Evolutionary conservation across 768 basidiomycete genomes (phyloP).

Genomic region (Lentinula detonsa): DNA sequence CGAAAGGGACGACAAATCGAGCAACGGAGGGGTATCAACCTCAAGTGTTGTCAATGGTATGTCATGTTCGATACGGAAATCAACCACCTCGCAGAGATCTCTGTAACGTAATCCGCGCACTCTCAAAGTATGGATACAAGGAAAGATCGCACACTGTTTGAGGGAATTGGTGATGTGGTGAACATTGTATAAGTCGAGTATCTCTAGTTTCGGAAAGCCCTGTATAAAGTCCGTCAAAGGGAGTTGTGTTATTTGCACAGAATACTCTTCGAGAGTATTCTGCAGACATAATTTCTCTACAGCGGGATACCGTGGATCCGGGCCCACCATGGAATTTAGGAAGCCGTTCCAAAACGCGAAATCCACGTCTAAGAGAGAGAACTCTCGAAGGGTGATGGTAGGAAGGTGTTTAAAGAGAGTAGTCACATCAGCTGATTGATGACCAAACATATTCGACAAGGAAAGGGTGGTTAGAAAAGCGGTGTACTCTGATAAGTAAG

Average conservation of each 20-base stretch:
- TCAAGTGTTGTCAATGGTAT: neutral
- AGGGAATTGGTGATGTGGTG: neutral
- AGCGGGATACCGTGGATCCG: neutral
- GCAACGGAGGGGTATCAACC: neutral
- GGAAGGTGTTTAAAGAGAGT: neutral
- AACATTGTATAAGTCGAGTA: neutral
- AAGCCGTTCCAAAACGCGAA: neutral
- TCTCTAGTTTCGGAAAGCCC: conserved; percentile 1
- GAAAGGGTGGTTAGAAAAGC: neutral
- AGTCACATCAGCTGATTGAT: neutral
- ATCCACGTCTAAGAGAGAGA: neutral
- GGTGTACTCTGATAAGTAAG: conserved; percentile 1
- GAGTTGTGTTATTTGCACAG: neutral
- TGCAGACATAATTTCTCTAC: neutral
- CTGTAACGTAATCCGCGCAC: neutral
- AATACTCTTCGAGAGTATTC: neutral
- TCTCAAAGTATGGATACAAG: neutral
- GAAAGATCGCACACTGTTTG: neutral
- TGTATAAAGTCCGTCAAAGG: neutral
- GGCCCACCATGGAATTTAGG: neutral
- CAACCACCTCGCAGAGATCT: neutral
- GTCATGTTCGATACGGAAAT: neutral
- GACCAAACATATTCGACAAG: neutral
- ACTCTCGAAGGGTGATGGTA: neutral
- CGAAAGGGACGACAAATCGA: neutral